Conservation (phyloP, 306 rosid species). For the Fagus sylvatica region DNA sequence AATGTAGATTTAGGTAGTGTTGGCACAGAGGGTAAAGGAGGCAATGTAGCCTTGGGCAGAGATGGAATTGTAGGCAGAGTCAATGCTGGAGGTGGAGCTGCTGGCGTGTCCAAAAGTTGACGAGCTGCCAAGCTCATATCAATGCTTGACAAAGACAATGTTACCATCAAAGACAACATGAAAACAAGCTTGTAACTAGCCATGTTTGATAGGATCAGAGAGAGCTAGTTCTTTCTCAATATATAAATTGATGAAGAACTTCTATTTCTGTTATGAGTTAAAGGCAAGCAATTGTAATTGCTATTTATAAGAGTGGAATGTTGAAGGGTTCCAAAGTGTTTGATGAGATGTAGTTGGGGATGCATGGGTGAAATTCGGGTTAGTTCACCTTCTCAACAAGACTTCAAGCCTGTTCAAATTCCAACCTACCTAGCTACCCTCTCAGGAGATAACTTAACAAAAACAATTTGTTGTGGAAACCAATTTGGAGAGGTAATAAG, state of each 20-base stretch:
- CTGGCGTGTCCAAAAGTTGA: slow-evolving; percentile 27
- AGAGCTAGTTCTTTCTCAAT: not conserved
- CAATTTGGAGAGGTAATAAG: not conserved
- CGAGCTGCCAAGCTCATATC: slow-evolving; percentile 27
- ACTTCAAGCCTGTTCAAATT: not conserved
- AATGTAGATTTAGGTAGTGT: slow-evolving; percentile 12
- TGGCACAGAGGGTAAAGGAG: slow-evolving; percentile 20
- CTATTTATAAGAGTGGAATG: slow-evolving; percentile 6
- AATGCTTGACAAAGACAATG: slow-evolving; percentile 26
- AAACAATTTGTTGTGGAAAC: not conserved
- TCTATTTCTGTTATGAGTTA: slow-evolving; percentile 7
- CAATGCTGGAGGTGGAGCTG: slow-evolving; percentile 34
- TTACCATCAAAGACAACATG: slow-evolving; percentile 1
- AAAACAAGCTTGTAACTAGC: slow-evolving; percentile 3
- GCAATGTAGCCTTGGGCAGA: slow-evolving; percentile 18
- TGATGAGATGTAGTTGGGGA: slow-evolving; percentile 32
- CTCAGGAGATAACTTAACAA: not conserved
- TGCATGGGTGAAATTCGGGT: not conserved
- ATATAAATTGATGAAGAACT: too few species aligned
- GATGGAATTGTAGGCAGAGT: slow-evolving; percentile 27
- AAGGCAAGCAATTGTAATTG: not conserved
- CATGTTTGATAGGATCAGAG: slow-evolving; percentile 1
- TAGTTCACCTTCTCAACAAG: slow-evolving; percentile 26
- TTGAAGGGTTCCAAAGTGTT: not conserved
- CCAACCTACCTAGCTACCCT: slow-evolving; percentile 8